A percentile compares a stretch with the other conserved stretches of the same genome.
Evolutionary conservation across 306 rosid genomes (phyloP).

Genomic region (Dryas octopetala): DNA sequence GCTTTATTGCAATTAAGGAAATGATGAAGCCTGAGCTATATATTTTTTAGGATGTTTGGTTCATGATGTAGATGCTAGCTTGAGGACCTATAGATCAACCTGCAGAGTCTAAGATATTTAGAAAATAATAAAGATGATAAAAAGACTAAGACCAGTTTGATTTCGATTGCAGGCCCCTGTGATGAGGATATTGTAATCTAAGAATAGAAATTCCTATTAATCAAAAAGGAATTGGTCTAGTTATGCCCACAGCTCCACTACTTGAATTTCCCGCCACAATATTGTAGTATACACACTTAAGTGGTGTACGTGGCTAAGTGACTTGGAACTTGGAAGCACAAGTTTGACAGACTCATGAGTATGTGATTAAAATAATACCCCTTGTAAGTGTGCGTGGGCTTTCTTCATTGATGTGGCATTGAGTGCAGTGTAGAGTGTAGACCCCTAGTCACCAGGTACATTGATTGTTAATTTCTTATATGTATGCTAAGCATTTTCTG

Average conservation of each 20-base stretch:
- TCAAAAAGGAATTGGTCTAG: constrained; percentile 14
- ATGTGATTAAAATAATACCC: constrained; percentile 6
- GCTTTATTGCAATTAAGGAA: neutral
- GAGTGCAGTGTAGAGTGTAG: neutral
- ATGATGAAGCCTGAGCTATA: neutral
- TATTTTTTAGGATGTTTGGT: neutral
- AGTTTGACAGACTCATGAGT: constrained; percentile 6
- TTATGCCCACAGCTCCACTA: constrained; percentile 28
- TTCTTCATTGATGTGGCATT: constrained; percentile 6
- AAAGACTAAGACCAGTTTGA: neutral
- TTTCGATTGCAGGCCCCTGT: neutral
- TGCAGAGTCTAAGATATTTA: neutral
- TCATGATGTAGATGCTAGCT: constrained; percentile 1
- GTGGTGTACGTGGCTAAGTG: neutral
- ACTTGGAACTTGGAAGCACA: constrained; percentile 8
- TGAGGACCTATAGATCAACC: constrained; percentile 1
- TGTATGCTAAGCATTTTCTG: neutral
- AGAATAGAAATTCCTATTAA: constrained; percentile 37
- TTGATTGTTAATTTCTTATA: neutral
- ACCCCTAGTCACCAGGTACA: neutral
- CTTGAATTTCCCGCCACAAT: constrained; percentile 33
- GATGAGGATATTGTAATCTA: constrained; percentile 15
- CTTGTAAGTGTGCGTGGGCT: neutral
- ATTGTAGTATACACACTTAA: neutral
- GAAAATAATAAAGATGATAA: neutral